Conservation (phyloP, 1,284 basidiomycete genomes). For the Ganoderma leucocontextum region DNA sequence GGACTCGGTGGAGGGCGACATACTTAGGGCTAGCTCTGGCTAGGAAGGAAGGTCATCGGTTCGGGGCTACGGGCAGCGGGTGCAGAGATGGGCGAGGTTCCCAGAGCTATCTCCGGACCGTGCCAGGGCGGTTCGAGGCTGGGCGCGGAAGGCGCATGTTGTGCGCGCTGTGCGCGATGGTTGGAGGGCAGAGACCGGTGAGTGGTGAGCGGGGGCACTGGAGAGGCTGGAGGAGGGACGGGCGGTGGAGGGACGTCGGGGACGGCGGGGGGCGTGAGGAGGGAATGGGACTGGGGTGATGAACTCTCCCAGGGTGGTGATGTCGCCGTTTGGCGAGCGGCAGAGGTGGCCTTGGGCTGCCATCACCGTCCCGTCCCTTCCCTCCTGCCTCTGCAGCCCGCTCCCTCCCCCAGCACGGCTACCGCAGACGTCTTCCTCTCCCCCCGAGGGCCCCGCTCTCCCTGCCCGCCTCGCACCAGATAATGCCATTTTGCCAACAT, state of each 20-base stretch:
- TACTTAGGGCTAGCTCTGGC: background rate
- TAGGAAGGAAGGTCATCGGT: slow-evolving; percentile 22
- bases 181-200: background rate
- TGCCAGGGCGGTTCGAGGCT: background rate
- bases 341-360: slow-evolving; percentile 6
- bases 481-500: slow-evolving; percentile 50
- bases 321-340: slow-evolving; percentile 36
- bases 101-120: slow-evolving; percentile 16
- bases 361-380: slow-evolving; percentile 19
- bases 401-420: slow-evolving; percentile 25
- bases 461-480: slow-evolving; percentile 41
- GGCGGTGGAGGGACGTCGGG: slow-evolving; percentile 15
- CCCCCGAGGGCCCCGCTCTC: slow-evolving; percentile 27
- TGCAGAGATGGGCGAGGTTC: slow-evolving; percentile 8
- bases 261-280: slow-evolving; percentile 15
- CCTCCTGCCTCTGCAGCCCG: slow-evolving; percentile 20
- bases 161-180: background rate
- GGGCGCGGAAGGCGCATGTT: slow-evolving; percentile 10
- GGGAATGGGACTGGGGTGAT: background rate
- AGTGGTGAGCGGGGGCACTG: background rate
- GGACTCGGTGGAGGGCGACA: background rate
- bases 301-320: slow-evolving; percentile 35
- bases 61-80: background rate
- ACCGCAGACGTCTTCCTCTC: slow-evolving; percentile 25
- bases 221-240: background rate